phyloP scores from a whole-genome alignment of 108 stramenopile species.

The Heterococcus sp. region DNA sequence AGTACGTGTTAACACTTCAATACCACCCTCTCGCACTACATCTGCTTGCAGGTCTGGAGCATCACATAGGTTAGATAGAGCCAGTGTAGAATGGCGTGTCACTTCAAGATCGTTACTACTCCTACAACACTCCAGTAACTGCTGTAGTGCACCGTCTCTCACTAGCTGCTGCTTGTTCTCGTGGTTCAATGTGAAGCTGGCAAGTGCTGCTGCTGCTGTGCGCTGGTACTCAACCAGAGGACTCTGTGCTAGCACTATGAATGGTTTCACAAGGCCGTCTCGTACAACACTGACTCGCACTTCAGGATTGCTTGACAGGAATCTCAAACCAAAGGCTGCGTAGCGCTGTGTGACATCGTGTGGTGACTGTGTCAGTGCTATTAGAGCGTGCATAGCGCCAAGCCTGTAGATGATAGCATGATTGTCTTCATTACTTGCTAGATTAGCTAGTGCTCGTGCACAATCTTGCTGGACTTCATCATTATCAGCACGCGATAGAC shows the following conservation, averaged over 20 bases:
- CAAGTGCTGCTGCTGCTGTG: slow-evolving; percentile 74
- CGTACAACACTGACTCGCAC: slow-evolving; percentile 61
- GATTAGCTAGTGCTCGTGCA: slow-evolving; percentile 70
- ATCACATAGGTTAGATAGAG: slow-evolving; percentile 70
- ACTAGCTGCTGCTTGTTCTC: slow-evolving; percentile 66
- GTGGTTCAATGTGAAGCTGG: slow-evolving; percentile 67
- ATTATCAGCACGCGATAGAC: slow-evolving; percentile 59
- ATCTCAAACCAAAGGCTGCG: slow-evolving; percentile 72
- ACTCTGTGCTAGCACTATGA: slow-evolving; percentile 62
- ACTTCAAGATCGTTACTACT: slow-evolving; percentile 64
- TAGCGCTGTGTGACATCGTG: slow-evolving; percentile 71
- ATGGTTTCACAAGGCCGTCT: slow-evolving; percentile 63
- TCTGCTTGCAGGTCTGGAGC: slow-evolving; percentile 60
- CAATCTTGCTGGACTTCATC: slow-evolving; percentile 73
- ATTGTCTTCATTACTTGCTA: slow-evolving; percentile 70
- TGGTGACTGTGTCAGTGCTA: slow-evolving; percentile 58
- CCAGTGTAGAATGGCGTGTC: slow-evolving; percentile 62
- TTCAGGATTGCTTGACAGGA: slow-evolving; percentile 66
- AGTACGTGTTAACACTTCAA: slow-evolving; percentile 39
- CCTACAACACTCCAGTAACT: slow-evolving; percentile 63
- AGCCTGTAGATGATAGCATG: slow-evolving; percentile 64
- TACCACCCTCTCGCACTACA: slow-evolving; percentile 61
- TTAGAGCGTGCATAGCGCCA: slow-evolving; percentile 66
- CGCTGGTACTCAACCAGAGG: slow-evolving; percentile 71
- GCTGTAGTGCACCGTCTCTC: slow-evolving; percentile 60